These are phyloP conservation scores for Tricholoma sp. DNA, from an alignment of 768 basidiomycete genomes.

Conservation along the genomic window DNA sequence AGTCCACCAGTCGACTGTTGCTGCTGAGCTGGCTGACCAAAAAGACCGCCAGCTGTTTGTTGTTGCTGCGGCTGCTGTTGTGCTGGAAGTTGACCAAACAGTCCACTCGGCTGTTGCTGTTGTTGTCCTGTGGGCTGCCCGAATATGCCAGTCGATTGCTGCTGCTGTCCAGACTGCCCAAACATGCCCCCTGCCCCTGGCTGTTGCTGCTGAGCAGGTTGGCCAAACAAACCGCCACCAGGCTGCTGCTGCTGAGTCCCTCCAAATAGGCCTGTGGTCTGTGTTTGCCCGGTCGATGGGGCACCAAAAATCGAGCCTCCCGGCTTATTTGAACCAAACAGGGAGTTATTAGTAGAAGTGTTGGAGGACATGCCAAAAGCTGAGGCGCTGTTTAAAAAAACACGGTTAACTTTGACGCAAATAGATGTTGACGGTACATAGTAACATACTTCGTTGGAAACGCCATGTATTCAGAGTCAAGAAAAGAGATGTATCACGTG, in stretches of 20 bases:
- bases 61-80: conserved; percentile 15
- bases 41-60: conserved; percentile 18
- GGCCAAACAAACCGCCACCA: conserved; percentile 25
- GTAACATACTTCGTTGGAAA: not conserved
- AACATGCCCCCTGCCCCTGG: conserved; percentile 12
- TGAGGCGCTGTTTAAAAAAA: not conserved
- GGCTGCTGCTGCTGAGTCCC: conserved; percentile 17
- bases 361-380: not conserved
- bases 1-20: conserved; percentile 16
- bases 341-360: conserved; percentile 10
- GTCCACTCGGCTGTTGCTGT: conserved; percentile 8
- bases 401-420: not conserved
- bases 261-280: conserved; percentile 21
- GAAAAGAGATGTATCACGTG: not conserved
- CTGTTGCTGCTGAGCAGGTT: conserved; percentile 18
- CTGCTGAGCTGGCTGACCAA: conserved; percentile 23
- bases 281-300: conserved; percentile 25
- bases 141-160: conserved; percentile 20
- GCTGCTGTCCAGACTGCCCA: conserved; percentile 18
- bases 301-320: conserved; percentile 33
- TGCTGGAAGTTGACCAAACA: conserved; percentile 27
- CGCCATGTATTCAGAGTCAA: not conserved
- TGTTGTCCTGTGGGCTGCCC: conserved; percentile 16
- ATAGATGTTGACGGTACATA: not conserved
- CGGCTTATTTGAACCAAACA: conserved; percentile 29